Base-by-base conservation (phyloP, 1,284 basidiomycete species). In the Ganoderma meredithae region DNA sequence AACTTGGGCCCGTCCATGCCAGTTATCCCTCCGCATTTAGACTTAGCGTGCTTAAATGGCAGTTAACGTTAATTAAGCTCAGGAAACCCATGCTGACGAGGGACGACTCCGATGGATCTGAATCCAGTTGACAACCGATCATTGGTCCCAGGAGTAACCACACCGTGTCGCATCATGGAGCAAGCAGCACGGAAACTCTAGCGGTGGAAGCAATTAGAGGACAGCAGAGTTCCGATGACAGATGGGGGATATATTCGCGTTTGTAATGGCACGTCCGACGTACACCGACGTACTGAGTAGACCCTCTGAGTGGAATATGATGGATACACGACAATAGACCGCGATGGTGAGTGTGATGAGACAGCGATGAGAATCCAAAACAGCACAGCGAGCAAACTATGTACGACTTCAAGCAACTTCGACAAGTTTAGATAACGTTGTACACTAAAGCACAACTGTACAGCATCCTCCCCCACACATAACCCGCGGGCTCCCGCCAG, bases 21-120 rank as follows among this genome's bases (percentile, higher is more conserved):
- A 13, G 44, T 65, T 60, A 65, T 65, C 63, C 36, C 5, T 17
- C 58, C 40, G 15, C 6, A 43, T 41, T 60, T 9, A 40, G 58
- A 22, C 6, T 41, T 60, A 41, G 2, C 55, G 33, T 19, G 3
- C 19, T 13, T 5, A 58, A 58, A n/a, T 15, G 7, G 8, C 6
- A 22, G 1, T 47, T 47, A 10, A 47, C 44, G 8, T 47, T 47
- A 15, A 55, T 55, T 33, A 55, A n/a, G 12, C 31, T 55, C 27
- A 31, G 31, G 27, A 31, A 27, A 55, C 33, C n/a, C 52, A 55
- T 47, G 44, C n/a, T 9, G n/a, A 44, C 43, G 7, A 44, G 43
- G 1, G 43, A 47, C 47, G 22, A 49, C 13, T 41, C 41, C 5
- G 41, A 43, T 43, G 41, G 8, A 39, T 39, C 36, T 43, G 47